A percentile compares a stretch with the other conserved stretches of the same genome.
These are phyloP conservation scores for Colletotrichum viniferum DNA, from an alignment of 2,329 filamentous ascomycete genomes.

Conservation along the genomic window DNA sequence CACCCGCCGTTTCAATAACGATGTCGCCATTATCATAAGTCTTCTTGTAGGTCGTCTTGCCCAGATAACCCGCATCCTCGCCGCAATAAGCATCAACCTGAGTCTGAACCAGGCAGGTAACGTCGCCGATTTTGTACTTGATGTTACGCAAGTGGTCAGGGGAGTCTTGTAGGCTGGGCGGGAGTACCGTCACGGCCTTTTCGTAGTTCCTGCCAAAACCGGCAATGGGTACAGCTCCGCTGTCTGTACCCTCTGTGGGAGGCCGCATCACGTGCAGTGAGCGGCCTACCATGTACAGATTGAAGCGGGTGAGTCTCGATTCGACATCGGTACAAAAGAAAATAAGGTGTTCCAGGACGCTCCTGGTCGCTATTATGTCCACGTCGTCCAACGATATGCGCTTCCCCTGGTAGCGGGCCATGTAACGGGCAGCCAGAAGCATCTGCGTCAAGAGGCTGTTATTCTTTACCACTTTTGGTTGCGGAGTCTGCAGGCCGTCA, in stretches of 20 bases:
- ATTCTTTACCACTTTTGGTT: neutral
- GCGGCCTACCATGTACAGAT: neutral
- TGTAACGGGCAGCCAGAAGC: slow-evolving; percentile 27
- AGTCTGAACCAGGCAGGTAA: neutral
- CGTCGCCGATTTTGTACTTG: neutral
- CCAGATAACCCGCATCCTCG: neutral
- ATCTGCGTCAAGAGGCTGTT: slow-evolving; percentile 28
- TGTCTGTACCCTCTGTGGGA: neutral
- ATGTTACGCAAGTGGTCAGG: neutral
- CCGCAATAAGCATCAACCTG: neutral
- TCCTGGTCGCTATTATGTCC: slow-evolving; percentile 33
- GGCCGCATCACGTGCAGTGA: neutral
- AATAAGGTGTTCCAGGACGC: neutral
- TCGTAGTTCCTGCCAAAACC: neutral
- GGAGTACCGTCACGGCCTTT: neutral
- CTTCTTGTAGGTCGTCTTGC: neutral
- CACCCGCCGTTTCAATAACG: neutral
- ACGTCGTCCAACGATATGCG: slow-evolving; percentile 28
- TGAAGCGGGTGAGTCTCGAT: neutral
- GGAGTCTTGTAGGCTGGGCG: neutral
- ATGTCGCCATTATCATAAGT: neutral
- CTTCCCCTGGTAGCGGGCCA: slow-evolving; percentile 24
- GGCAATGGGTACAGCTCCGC: neutral
- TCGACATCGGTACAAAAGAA: neutral
- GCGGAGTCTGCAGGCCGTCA: neutral